Percentiles rank a stretch among this genome's conserved stretches.
Evolutionary conservation across 2,329 filamentous ascomycete species (phyloP).

Genomic region (Lachnum nothofagi): DNA sequence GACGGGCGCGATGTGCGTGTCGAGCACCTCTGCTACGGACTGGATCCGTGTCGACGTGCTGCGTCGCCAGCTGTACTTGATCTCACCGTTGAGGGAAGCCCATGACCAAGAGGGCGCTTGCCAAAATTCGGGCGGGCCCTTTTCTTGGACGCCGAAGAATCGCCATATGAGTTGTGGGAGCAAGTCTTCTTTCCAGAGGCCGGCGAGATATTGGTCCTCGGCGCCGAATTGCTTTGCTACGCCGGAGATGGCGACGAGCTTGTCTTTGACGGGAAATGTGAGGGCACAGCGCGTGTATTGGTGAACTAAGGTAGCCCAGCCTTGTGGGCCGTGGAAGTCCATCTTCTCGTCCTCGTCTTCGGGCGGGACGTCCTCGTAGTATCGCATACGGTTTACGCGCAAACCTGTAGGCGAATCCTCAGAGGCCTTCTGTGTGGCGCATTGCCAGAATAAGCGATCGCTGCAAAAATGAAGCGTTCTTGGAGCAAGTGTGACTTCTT

Average conservation of each 20-base stretch:
- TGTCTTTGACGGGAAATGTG: slow-evolving; percentile 13
- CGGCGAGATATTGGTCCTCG: slow-evolving; percentile 13
- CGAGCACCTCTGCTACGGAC: not conserved
- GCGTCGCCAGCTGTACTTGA: not conserved
- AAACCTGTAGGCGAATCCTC: slow-evolving; percentile 5
- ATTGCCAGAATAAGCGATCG: slow-evolving; percentile 13
- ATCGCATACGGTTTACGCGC: slow-evolving; percentile 1
- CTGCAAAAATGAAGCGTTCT: slow-evolving; percentile 11
- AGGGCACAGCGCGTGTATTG: slow-evolving; percentile 14
- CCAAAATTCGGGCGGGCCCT: not conserved
- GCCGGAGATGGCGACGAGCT: slow-evolving; percentile 12
- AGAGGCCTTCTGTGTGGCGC: slow-evolving; percentile 5
- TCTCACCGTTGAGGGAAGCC: slow-evolving; percentile 7
- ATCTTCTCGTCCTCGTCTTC: not conserved
- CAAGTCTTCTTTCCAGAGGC: slow-evolving; percentile 12
- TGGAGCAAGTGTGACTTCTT: slow-evolving; percentile 11
- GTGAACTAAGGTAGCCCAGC: slow-evolving; percentile 12
- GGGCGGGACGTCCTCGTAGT: not conserved
- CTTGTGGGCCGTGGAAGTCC: slow-evolving; percentile 3
- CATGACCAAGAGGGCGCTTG: slow-evolving; percentile 14
- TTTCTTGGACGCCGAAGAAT: not conserved
- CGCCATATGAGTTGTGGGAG: slow-evolving; percentile 8
- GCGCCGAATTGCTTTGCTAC: slow-evolving; percentile 4
- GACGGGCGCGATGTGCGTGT: not conserved
- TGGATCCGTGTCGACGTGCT: not conserved